Conservation (phyloP, 257 asterid species). For the Lycium barbarum region DNA sequence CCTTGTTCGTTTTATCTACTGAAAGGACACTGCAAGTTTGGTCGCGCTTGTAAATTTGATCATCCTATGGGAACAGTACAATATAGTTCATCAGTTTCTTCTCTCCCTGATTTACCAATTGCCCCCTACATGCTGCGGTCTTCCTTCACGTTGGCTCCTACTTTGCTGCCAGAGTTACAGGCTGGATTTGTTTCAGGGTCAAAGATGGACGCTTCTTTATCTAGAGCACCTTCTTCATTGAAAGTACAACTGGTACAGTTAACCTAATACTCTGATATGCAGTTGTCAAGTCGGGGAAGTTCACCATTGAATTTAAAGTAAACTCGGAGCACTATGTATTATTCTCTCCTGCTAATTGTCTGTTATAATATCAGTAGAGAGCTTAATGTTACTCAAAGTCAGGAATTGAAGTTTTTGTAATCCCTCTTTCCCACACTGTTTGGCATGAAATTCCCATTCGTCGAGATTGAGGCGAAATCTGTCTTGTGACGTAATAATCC, state of each 20-base stretch:
- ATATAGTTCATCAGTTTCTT: conserved; percentile 53
- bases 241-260: conserved; percentile 41
- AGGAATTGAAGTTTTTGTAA: background rate
- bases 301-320: conserved; percentile 21
- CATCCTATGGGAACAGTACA: conserved; percentile 66
- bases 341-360: background rate
- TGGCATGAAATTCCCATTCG: background rate
- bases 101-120: conserved; percentile 70
- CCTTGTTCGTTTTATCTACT: conserved; percentile 83
- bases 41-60: conserved; percentile 80
- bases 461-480: conserved; percentile 7
- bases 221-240: conserved; percentile 40
- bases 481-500: conserved; percentile 20
- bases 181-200: conserved; percentile 52
- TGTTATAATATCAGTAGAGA: conserved; percentile 22
- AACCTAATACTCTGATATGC: conserved; percentile 39
- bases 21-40: conserved; percentile 84
- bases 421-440: background rate
- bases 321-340: conserved; percentile 14
- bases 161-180: conserved; percentile 56
- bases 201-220: conserved; percentile 36
- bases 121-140: conserved; percentile 39
- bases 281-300: conserved; percentile 32
- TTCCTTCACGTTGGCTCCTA: conserved; percentile 40
- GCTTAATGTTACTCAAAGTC: conserved; percentile 20